A percentile compares a stretch with the other conserved stretches of the same genome.
Evolutionary conservation across 331 rosid genomes (phyloP).

Genomic region (Pyrus hybrid): DNA sequence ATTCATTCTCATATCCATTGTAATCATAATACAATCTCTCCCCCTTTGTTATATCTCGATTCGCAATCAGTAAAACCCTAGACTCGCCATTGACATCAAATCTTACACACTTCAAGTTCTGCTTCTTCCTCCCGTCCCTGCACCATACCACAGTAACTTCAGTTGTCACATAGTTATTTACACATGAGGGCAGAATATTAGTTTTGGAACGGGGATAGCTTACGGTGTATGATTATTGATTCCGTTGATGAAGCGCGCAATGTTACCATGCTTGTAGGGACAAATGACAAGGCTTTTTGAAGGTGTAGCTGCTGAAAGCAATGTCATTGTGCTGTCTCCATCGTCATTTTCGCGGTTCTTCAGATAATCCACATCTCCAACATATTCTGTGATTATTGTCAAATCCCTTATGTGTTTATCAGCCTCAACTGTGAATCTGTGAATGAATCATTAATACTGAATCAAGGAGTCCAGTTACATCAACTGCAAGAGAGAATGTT

Average conservation of each 20-base stretch:
- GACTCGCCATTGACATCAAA: slow-evolving; percentile 67
- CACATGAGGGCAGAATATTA: too few species aligned
- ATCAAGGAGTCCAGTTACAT: neutral
- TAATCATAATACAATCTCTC: slow-evolving; percentile 94
- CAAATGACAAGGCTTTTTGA: slow-evolving; percentile 73
- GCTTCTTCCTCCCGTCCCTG: slow-evolving; percentile 93
- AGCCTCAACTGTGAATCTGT: slow-evolving; percentile 90
- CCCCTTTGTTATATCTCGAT: slow-evolving; percentile 82
- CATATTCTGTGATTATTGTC: slow-evolving; percentile 86
- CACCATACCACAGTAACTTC: slow-evolving; percentile 6
- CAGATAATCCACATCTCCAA: slow-evolving; percentile 88
- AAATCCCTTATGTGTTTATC: slow-evolving; percentile 70
- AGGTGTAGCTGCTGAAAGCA: slow-evolving; percentile 64
- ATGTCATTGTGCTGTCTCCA: slow-evolving; percentile 97
- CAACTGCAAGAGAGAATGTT: neutral
- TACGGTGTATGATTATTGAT: slow-evolving; percentile 88
- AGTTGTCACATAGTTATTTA: neutral
- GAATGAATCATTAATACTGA: neutral
- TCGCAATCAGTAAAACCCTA: slow-evolving; percentile 74
- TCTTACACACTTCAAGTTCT: slow-evolving; percentile 85
- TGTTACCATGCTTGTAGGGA: slow-evolving; percentile 82
- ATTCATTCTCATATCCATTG: slow-evolving; percentile 81
- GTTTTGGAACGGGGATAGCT: slow-evolving; percentile 18
- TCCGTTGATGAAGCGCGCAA: slow-evolving; percentile 92
- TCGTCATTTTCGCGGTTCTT: slow-evolving; percentile 75